Percentiles rank a stretch among this genome's conserved stretches.
Evolutionary conservation across 2,329 filamentous ascomycete species (phyloP).

Genomic region (Paecilomyces dactylethromorphus): DNA sequence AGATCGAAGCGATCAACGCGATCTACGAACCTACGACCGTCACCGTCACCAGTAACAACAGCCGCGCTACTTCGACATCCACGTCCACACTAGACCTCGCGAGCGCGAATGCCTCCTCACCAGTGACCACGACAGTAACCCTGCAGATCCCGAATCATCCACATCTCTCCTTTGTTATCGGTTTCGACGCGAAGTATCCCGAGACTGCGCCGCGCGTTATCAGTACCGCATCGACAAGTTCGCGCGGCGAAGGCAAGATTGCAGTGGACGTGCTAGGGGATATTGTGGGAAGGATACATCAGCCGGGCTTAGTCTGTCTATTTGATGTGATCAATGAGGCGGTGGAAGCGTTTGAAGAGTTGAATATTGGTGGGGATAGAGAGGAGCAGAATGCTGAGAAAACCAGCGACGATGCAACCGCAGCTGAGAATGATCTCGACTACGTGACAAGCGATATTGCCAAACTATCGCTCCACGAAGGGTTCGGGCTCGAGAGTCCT

Average conservation of each 20-base stretch:
- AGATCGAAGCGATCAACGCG: constrained; percentile 43
- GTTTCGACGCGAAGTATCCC: constrained; percentile 71
- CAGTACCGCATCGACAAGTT: constrained; percentile 70
- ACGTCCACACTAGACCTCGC: constrained; percentile 22
- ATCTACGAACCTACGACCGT: constrained; percentile 62
- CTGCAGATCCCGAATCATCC: constrained; percentile 60
- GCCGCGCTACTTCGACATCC: constrained; percentile 13
- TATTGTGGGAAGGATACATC: constrained; percentile 62
- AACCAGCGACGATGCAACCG: constrained; percentile 11
- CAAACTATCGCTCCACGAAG: constrained; percentile 19
- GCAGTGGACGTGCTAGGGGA: constrained; percentile 64
- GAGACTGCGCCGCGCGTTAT: constrained; percentile 64
- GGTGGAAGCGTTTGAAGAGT: constrained; percentile 46
- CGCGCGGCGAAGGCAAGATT: constrained; percentile 64
- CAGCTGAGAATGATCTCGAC: constrained; percentile 9
- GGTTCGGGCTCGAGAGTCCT: constrained; percentile 28
- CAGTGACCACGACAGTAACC: constrained; percentile 40
- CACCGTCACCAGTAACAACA: constrained; percentile 29
- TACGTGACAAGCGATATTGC: constrained; percentile 17
- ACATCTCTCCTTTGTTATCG: constrained; percentile 44
- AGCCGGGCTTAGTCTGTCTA: constrained; percentile 71
- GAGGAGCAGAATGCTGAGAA: constrained; percentile 18
- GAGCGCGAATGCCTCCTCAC: constrained; percentile 7
- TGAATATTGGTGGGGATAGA: constrained; percentile 36
- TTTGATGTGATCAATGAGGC: constrained; percentile 80